A percentile compares a stretch with the other conserved stretches of the same genome.
phyloP scores from a whole-genome alignment of 768 basidiomycete species.

The Podaxis sp. region DNA sequence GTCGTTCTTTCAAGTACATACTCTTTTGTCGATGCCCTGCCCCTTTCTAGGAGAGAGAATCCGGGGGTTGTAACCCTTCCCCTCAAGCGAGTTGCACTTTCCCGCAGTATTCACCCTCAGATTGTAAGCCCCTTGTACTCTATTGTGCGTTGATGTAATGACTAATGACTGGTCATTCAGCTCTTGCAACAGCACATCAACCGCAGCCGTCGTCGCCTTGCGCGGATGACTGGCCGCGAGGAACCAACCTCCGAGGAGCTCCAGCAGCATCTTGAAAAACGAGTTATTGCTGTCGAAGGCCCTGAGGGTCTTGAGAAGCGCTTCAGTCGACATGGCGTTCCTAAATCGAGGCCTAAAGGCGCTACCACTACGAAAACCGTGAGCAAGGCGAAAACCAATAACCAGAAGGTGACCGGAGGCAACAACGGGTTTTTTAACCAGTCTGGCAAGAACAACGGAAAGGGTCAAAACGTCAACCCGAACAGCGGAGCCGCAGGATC shows the following conservation, averaged over 20 bases:
- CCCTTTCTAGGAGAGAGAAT: slow-evolving; percentile 31
- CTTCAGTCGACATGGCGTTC: slow-evolving; percentile 26
- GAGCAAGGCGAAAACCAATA: slow-evolving; percentile 25
- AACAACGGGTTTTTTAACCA: slow-evolving; percentile 1
- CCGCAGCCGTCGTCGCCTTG: slow-evolving; percentile 50
- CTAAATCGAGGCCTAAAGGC: slow-evolving; percentile 14
- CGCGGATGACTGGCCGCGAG: slow-evolving; percentile 54
- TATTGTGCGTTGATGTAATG: neutral
- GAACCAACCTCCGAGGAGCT: slow-evolving; percentile 38
- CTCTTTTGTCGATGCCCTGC: slow-evolving; percentile 39
- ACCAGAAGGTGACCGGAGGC: slow-evolving; percentile 21
- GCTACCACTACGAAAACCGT: slow-evolving; percentile 4
- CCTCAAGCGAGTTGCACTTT: slow-evolving; percentile 36
- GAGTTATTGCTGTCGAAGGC: slow-evolving; percentile 36
- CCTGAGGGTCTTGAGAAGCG: slow-evolving; percentile 30
- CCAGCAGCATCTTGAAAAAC: slow-evolving; percentile 35
- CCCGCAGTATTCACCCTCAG: slow-evolving; percentile 28
- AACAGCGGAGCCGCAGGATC: neutral
- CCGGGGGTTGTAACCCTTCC: slow-evolving; percentile 41
- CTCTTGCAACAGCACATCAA: slow-evolving; percentile 62
- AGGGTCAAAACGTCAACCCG: neutral
- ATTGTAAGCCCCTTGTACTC: slow-evolving; percentile 31
- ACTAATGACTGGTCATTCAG: slow-evolving; percentile 32
- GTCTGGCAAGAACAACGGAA: slow-evolving; percentile 1
- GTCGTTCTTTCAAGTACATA: slow-evolving; percentile 37